Base-by-base conservation (phyloP, 2,329 filamentous ascomycete species). In the Cladobotryum protrusum region DNA sequence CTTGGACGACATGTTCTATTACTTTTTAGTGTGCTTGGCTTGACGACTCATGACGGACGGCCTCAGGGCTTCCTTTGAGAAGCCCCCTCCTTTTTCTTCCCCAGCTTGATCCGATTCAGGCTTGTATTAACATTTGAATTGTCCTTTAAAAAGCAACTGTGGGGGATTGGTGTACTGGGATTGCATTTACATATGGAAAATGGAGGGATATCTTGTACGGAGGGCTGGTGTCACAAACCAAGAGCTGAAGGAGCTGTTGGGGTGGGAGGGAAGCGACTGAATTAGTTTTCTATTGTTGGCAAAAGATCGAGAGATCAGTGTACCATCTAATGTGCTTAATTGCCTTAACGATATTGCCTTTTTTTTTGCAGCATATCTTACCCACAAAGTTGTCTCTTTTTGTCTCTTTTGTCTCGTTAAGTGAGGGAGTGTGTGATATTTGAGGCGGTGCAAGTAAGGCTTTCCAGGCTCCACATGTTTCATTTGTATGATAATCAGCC, bases 1-100 rank as follows among this genome's bases (percentile, higher is more conserved):
- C 33, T 54, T 45, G 52, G 49, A 52, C 57, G 48, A 59, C 50
- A 51, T 45, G 43, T 43, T 50, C 37, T 36, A 46, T 50, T 29
- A 33, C 52, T 55, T 45, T 49, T 47, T 55, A 48, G 45, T 33
- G 53, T 32, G 48, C 52, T 45, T 50, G 36, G 47, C 53, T 53
- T 59, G 52, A 59, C 54, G 56, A 62, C 57, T 58, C 49, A 61
- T 56, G 52, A 56, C 47, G 50, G 56, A 45, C 49, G 53, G 54
- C 45, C 45, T 39, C 44, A 55, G 41, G 53, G 54, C 9, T 48
- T 49, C 18, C 45, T 29, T 45, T 47, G 44, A 41, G 50, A 52
- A 20, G 43, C 47, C 47, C 50, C 47, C 34, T 46, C 18, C 14
- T 20, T 40, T 42, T 47, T 40, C 39, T 34, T 47, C 34, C 43